Evolutionary conservation across 1,284 basidiomycete genomes (phyloP), one percentile per base, ranked within the genome.

Genomic region (Microbotryum lychnidis-dioicae): DNA sequence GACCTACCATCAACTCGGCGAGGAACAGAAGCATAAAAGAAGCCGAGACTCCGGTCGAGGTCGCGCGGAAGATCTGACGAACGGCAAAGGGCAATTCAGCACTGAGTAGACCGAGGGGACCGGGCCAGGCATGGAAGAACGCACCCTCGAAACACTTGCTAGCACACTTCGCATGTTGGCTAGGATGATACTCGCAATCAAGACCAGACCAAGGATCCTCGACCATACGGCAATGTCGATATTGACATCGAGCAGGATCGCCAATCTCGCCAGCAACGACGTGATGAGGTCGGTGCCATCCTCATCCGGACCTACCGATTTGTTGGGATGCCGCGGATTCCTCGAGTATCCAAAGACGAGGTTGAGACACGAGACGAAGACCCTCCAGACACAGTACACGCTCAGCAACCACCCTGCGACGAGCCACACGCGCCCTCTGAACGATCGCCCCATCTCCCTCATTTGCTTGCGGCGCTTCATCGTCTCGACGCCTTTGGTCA

Each of bases 1-100:
- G 31, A 53, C 71, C 25, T n/a, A 73, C 72, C 71, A 77, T 73
- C 49, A 78, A 72, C 61, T 78, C 74, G 10, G 74, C 73, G 9
- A 77, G 71, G 63, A 76, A 75, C 20, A 78, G 71, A 1, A 77
- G 69, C 69, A 78, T 75, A 64, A 78, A 74, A 9, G 75, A 74
- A 4, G 75, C 73, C 50, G 73, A 74, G 27, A 75, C 70, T 21
- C 76, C 76, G 2, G 74, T 68, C 8, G 73, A 74, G 2, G 76
- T 74, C 3, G 73, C 74, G 49, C 73, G 69, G 70, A 78, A 76
- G 50, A 70, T 70, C 71, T 72, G 66, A 27, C 9, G 44, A 27
- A 25, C 6, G 27, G 42, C 9, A 18, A 50, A 46, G n/a, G 31
- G 9, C 42, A 5, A 16, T 46, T 44, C n/a, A 49, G 44, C 29